Percentiles rank a stretch among this genome's conserved stretches.
These are phyloP conservation scores for Capsella bursapastoris DNA, from an alignment of 345 rosid genomes.

Conservation along the genomic window DNA sequence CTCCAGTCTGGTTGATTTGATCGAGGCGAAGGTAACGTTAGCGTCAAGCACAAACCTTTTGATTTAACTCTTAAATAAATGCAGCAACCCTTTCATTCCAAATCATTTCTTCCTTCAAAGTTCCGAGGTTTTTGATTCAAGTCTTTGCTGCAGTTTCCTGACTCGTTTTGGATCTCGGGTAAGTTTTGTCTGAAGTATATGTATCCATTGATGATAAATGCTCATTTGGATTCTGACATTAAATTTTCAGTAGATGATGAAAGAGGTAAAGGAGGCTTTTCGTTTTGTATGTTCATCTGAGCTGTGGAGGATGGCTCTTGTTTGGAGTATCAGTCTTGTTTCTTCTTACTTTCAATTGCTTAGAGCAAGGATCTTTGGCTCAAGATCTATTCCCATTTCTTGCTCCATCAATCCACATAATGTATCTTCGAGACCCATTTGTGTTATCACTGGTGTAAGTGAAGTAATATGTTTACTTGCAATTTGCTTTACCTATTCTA, in stretches of 20 bases:
- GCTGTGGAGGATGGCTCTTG: conserved; percentile 68
- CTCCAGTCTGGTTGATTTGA: conserved; percentile 23
- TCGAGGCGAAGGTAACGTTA: conserved; percentile 19
- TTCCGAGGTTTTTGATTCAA: not conserved
- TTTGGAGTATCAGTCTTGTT: conserved; percentile 63
- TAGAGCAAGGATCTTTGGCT: conserved; percentile 44
- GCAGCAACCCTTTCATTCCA: not conserved
- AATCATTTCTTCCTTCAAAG: conserved; percentile 1
- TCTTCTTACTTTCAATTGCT: conserved; percentile 60
- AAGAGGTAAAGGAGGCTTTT: conserved; percentile 49
- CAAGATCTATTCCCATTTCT: conserved; percentile 35
- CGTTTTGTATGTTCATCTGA: conserved; percentile 51
- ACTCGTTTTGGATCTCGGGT: not conserved
- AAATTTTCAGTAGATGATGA: conserved; percentile 28
- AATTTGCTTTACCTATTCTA: conserved; percentile 1
- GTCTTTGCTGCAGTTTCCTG: not conserved
- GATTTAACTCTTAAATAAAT: not conserved
- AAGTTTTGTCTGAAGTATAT: not conserved
- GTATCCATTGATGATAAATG: not conserved
- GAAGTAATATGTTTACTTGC: conserved; percentile 5
- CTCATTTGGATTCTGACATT: not conserved
- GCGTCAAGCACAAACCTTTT: conserved; percentile 13
- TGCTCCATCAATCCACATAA: conserved; percentile 37
- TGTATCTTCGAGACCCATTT: conserved; percentile 53
- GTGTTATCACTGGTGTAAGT: conserved; percentile 77